Conservation (phyloP, 768 basidiomycete genomes). For the Podaxis rugospora region DNA sequence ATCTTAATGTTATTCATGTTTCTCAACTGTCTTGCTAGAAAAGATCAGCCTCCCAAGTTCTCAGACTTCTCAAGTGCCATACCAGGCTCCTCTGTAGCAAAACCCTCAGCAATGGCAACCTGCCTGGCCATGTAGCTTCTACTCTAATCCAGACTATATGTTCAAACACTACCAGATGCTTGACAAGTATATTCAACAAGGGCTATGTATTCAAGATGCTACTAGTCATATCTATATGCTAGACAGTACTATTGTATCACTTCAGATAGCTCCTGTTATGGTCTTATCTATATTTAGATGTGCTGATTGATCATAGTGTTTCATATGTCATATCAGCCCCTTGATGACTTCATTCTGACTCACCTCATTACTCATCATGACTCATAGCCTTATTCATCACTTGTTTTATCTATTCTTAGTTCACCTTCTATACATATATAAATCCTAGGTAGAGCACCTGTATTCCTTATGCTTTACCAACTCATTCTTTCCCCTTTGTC, state of each 20-base stretch:
- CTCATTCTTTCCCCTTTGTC: no score
- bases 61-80: neutral
- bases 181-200: neutral
- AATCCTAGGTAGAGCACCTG: no score
- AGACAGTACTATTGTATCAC: neutral
- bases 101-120: neutral
- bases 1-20: neutral
- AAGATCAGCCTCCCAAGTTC: neutral
- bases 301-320: no score
- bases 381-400: no score
- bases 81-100: neutral
- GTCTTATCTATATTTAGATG: no score
- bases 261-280: neutral
- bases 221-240: neutral
- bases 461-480: no score
- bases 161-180: neutral
- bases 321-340: no score
- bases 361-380: no score
- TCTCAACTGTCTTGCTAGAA: neutral
- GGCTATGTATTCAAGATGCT: neutral
- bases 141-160: neutral
- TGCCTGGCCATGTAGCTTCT: neutral
- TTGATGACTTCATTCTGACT: no score
- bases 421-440: no score
- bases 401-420: no score